Base-by-base conservation (phyloP, 2,329 filamentous ascomycete genomes). In the Cytospora leucostoma region DNA sequence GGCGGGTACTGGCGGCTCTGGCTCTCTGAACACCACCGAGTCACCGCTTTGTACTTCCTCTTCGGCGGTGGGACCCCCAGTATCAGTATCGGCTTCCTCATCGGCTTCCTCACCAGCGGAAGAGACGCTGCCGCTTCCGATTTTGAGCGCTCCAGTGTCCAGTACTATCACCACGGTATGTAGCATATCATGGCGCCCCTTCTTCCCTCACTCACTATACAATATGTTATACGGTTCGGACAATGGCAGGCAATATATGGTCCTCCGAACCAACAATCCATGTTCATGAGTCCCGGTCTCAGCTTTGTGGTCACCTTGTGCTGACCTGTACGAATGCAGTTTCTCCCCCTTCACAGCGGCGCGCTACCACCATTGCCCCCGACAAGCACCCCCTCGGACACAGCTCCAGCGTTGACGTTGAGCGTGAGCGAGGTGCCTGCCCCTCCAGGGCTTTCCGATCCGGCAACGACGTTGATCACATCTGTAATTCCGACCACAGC, bases 111-210 rank as follows among this genome's bases (percentile, higher is more conserved):
- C 44, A 17, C 7, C n/a, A 47, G 5, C 44, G n/a, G 44, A n/a
- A 47, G 44, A 21, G 44, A 4, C 44, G 44, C 19, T 47, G 44
- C 44, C 44, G n/a, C 44, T 19, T 47, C 44, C 44, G 3, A 47
- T 47, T 7, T 37, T 61, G 21, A 53, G 40, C 38, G 51, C 59
- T 44, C 59, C 59, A n/a, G 19, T 15, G 10, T 61, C 59, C 13
- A 61, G 51, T n/a, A 61, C 59, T 38, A 5, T 61, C 12, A 61
- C 59, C 6, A 38, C 54, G 6, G 59, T 61, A 55, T 34, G 59
- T 61, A 15, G 11, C n/a, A 3, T 17, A 12, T 19, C 1, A 3
- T 12, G 27, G 27, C 27, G 27, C 4, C 12, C 15, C 12, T 5
- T 12, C 54, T 4, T 3, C 6, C 7, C 4, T 17, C 15, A 27